Evolutionary conservation across 495 filamentous ascomycete genomes (phyloP), one percentile per base, ranked within the genome.

Genomic region (Lasiosphaeria hispida): DNA sequence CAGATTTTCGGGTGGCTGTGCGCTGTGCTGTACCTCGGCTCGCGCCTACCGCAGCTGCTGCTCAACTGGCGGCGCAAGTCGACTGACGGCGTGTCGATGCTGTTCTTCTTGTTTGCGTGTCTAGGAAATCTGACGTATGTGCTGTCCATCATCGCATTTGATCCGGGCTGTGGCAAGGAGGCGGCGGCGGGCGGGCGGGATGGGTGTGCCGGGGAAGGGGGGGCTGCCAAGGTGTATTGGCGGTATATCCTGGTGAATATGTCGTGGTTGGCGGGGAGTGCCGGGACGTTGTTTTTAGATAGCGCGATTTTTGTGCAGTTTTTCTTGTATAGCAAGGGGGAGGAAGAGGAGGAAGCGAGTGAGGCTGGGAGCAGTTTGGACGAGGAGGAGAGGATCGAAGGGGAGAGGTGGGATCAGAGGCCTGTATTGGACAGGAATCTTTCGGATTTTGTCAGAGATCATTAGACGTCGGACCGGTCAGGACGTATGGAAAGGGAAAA

Each of bases 101-200:
- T 98, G 0, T 98, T 98, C 76, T 98, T 98, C 75, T 75, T 97
- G 14, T 98, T 98, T 67, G 94, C 93, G 7, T 96, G 92, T 69
- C 81, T 97, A 17, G 94, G 94, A 3, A 98, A 98, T 65, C 63
- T 93, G 53, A 96, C 93, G 0, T 98, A 95, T 65, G 91, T 97
- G 5, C 67, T 96, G 14, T 88, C 84, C n/a, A 97, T 98, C 40
- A 74, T 97, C 44, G 92, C 90, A 7, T 96, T 88, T 65, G 87
- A 89, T 15, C 87, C 93, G 4, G 70, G 75, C 36, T 86, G 83
- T 63, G 69, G 52, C 8, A 70, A 60, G 4, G 64, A 63, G 13
- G 60, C 38, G 68, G 68, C 10, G 59, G 71, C 10, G 87, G 87
- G 69, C 58, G 58, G 19, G 67, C 71, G 4, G 85, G 23, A 30